Evolutionary conservation across 352 stramenopile species (phyloP), one percentile per base, ranked within the genome.

Genomic region (Elongisporangium prolatum): DNA sequence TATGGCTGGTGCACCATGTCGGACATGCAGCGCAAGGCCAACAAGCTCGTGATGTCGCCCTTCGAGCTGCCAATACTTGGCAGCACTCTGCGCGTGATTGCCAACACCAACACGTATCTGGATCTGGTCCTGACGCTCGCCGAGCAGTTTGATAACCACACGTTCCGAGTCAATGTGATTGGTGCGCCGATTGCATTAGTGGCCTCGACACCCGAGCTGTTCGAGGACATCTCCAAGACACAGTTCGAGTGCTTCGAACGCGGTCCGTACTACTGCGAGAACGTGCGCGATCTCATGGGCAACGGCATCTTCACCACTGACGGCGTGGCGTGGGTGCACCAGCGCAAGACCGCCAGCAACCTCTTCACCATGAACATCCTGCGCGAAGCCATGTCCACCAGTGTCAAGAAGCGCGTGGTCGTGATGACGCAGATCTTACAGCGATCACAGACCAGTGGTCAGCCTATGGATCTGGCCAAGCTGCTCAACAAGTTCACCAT

Each of bases 311-410:
- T 95, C 49, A 63, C 61, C 7, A 64, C 71, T 8, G 81, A 95
- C 57, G 79, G 77, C 7, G 61, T 68, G 17, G 34, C 50, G 40
- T 95, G 85, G 85, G 57, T 71, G 34, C 63, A 81, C 50, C 85
- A 95, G 59, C 75, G 85, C 56, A 93, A 93, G 60, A 84, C 68
- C 0, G 83, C 87, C 52, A 96, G 79, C 52, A 84, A 95, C 52
- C 83, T 97, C 22, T 95, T 96, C 49, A 90, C 78, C 9, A 77
- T 60, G 40, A 63, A 63, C 9, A 21, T 65, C 4, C 40, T 88
- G 9, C n/a, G 70, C 18, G 66, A 77, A 18, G 70, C 64, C 18
- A 82, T 84, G 74, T 71, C 65, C 0, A n/a, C 50, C 4, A 52
- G 49, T 0, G 57, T 85, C 24, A 64, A 67, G 20, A 60, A 60